Evolutionary conservation across 345 rosid species (phyloP).

Genomic region (Litchi chinensis): DNA sequence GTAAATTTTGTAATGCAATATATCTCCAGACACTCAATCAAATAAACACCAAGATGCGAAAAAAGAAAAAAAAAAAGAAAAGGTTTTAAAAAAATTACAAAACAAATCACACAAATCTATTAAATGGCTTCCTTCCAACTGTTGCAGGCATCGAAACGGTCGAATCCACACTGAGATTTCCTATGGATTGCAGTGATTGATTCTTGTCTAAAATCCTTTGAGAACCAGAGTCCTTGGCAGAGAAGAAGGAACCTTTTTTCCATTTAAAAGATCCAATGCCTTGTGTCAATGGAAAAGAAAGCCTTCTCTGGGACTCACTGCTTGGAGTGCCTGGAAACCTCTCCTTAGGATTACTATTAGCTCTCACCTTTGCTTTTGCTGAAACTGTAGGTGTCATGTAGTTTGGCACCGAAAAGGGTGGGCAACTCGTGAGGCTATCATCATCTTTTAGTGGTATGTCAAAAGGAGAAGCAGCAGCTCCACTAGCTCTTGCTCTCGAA

Average conservation of each 20-base stretch:
- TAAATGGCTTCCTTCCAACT: constrained; percentile 80
- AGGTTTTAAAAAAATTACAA: constrained; percentile 1
- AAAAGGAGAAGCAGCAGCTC: constrained; percentile 57
- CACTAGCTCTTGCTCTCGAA: constrained; percentile 59
- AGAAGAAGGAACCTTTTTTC: constrained; percentile 72
- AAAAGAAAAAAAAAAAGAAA: constrained; percentile 5
- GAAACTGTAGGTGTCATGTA: constrained; percentile 89
- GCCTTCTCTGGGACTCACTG: constrained; percentile 69
- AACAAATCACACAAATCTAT: constrained; percentile 84
- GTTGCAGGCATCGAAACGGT: constrained; percentile 82
- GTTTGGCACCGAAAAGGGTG: constrained; percentile 82
- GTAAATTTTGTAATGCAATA: constrained; percentile 31
- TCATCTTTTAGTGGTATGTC: constrained; percentile 68
- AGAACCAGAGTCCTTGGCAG: constrained; percentile 58
- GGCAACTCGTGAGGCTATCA: constrained; percentile 93
- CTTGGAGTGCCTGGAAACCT: constrained; percentile 61
- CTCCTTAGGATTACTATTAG: constrained; percentile 75
- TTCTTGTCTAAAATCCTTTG: constrained; percentile 41
- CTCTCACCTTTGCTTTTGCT: constrained; percentile 76
- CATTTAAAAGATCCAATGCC: constrained; percentile 78
- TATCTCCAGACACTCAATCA: constrained; percentile 54
- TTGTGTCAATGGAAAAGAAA: constrained; percentile 69
- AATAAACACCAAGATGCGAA: constrained; percentile 33
- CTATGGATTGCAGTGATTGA: constrained; percentile 52
- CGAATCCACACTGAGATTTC: constrained; percentile 75